Evolutionary conservation across 345 rosid species (phyloP).

Genomic region (Ricinus communis): DNA sequence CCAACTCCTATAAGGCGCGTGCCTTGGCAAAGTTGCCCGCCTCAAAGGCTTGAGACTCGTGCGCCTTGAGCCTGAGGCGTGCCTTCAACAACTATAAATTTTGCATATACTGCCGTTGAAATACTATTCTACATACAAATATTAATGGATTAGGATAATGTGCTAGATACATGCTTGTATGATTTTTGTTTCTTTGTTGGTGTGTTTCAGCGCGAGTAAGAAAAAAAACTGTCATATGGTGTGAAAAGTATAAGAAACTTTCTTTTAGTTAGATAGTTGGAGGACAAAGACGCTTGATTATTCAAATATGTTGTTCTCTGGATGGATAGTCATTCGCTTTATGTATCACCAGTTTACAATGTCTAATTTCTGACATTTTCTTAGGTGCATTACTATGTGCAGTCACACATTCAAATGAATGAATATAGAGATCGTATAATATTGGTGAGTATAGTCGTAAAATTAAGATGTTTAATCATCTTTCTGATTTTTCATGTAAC

Average conservation of each 20-base stretch:
- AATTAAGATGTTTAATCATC: neutral
- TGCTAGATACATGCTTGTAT: neutral
- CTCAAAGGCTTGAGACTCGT: no score
- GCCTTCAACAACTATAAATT: no score
- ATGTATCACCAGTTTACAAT: neutral
- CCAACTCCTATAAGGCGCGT: no score
- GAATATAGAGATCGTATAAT: slow-evolving; percentile 84
- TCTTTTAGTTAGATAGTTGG: neutral
- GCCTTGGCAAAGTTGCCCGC: no score
- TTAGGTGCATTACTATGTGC: slow-evolving; percentile 85
- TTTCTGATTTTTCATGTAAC: neutral
- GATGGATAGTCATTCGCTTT: neutral
- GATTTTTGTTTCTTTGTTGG: neutral
- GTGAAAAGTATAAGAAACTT: no score
- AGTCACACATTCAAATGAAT: slow-evolving; percentile 93
- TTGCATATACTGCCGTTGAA: no score
- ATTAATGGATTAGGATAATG: neutral
- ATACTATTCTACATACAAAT: neutral
- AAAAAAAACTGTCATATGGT: neutral
- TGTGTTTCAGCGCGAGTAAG: neutral
- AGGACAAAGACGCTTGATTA: neutral
- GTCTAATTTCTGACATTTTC: neutral
- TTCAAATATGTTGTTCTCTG: neutral
- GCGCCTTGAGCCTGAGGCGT: no score
- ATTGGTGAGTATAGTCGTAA: slow-evolving; percentile 59